Evolutionary conservation across 192 early-diverging fungal species (phyloP).

Genomic region (Rhizophagus clarus): DNA sequence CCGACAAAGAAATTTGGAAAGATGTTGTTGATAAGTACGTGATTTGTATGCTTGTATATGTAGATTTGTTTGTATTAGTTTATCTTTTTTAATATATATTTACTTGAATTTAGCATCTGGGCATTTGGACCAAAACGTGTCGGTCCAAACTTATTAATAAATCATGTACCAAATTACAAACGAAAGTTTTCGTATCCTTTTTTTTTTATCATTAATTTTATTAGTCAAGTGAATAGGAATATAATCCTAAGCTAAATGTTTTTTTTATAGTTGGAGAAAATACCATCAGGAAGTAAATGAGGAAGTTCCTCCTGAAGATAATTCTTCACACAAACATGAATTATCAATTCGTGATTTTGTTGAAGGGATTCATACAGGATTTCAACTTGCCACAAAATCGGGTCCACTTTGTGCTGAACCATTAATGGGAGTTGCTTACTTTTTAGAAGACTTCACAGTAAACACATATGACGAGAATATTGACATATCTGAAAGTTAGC

Average conservation of each 20-base stretch:
- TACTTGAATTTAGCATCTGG: slow-evolving; percentile 61
- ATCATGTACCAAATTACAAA: slow-evolving; percentile 58
- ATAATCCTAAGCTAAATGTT: background rate
- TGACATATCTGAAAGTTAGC: slow-evolving; percentile 43
- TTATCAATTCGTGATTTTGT: slow-evolving; percentile 61
- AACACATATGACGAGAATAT: slow-evolving; percentile 34
- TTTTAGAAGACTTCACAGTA: slow-evolving; percentile 65
- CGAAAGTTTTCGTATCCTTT: slow-evolving; percentile 39
- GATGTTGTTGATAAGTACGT: slow-evolving; percentile 53
- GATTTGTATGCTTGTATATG: too few relatives aligned
- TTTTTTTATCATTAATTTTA: background rate
- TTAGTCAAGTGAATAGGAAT: background rate
- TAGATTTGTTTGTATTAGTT: too few relatives aligned
- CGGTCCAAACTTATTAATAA: slow-evolving; percentile 81
- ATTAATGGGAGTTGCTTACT: slow-evolving; percentile 80
- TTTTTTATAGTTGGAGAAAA: slow-evolving; percentile 19
- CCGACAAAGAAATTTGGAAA: slow-evolving; percentile 45
- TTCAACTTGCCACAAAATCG: slow-evolving; percentile 86
- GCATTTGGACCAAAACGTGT: slow-evolving; percentile 81
- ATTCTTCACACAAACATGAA: background rate
- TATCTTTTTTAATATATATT: too few relatives aligned
- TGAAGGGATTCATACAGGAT: slow-evolving; percentile 82
- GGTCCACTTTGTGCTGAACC: slow-evolving; percentile 97
- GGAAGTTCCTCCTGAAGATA: background rate
- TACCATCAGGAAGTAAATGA: background rate